These are phyloP conservation scores for Limnanthes douglasii DNA, from an alignment of 345 rosid species.

Conservation along the genomic window DNA sequence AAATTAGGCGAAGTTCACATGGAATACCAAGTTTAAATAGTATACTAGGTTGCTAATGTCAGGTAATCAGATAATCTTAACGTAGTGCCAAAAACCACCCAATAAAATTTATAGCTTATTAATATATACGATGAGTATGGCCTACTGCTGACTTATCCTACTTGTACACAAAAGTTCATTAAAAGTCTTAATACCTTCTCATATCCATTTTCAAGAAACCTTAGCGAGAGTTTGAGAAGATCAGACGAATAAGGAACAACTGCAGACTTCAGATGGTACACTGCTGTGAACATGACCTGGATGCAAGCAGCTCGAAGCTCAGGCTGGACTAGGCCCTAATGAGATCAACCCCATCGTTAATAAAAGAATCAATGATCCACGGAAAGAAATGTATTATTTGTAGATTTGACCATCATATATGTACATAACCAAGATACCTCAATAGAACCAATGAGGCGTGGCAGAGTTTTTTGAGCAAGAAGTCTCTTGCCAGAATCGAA, in stretches of 20 bases:
- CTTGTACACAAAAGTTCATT: too few species aligned
- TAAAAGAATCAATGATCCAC: not conserved
- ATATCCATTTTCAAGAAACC: slow-evolving; percentile 37
- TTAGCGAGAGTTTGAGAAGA: slow-evolving; percentile 54
- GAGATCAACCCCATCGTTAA: not conserved
- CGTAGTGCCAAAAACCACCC: too few species aligned
- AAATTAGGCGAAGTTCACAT: too few species aligned
- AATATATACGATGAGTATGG: too few species aligned
- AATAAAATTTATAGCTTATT: too few species aligned
- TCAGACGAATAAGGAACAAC: slow-evolving; percentile 48
- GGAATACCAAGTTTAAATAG: too few species aligned
- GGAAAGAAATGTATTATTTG: not conserved
- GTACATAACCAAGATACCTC: slow-evolving; percentile 30
- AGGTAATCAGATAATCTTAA: too few species aligned
- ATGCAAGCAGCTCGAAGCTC: slow-evolving; percentile 68
- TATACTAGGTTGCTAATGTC: too few species aligned
- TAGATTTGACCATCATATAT: too few species aligned
- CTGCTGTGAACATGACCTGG: slow-evolving; percentile 75
- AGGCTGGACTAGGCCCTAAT: slow-evolving; percentile 25
- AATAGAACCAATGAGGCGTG: slow-evolving; percentile 30
- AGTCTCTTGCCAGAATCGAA: slow-evolving; percentile 33
- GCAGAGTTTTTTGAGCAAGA: slow-evolving; percentile 41
- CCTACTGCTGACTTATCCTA: too few species aligned
- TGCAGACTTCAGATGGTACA: slow-evolving; percentile 73
- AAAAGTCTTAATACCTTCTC: slow-evolving; percentile 49